These are phyloP conservation scores for Neurospora discreta DNA, from an alignment of 495 filamentous ascomycete species.

Conservation along the genomic window DNA sequence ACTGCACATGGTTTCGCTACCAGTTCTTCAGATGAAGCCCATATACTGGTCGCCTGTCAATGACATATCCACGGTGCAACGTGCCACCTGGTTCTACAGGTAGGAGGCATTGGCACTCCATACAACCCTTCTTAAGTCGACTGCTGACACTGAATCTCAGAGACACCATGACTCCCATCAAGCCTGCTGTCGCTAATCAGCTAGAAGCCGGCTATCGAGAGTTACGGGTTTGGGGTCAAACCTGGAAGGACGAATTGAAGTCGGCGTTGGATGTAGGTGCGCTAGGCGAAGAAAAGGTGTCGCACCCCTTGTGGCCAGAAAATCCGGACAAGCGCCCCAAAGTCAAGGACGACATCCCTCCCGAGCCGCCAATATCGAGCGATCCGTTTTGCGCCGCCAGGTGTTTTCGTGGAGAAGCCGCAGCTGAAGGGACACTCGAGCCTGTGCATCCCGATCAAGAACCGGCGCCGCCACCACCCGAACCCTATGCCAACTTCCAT, in stretches of 20 bases:
- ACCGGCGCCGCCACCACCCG: constrained; percentile 13
- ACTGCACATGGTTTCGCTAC: constrained; percentile 50
- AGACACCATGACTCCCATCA: constrained; percentile 84
- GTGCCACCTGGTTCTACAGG: constrained; percentile 91
- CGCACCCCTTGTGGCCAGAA: constrained; percentile 69
- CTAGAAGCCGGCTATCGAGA: constrained; percentile 81
- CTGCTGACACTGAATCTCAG: constrained; percentile 18
- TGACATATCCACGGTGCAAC: constrained; percentile 69
- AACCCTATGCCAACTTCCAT: constrained; percentile 52
- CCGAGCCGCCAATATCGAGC: constrained; percentile 38
- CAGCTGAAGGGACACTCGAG: constrained; percentile 38
- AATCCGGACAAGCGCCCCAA: constrained; percentile 30
- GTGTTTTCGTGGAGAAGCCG: constrained; percentile 45
- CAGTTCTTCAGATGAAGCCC: constrained; percentile 69
- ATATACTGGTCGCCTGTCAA: constrained; percentile 98
- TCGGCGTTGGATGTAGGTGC: constrained; percentile 86
- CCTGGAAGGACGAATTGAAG: constrained; percentile 85
- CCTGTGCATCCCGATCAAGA: constrained; percentile 30
- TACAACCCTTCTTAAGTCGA: neutral
- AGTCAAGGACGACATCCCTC: constrained; percentile 16
- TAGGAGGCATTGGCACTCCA: neutral
- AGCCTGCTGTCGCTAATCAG: constrained; percentile 80
- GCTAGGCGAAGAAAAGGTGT: constrained; percentile 81
- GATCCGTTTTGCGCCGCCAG: constrained; percentile 43
- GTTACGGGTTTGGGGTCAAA: constrained; percentile 80